Evolutionary conservation across 2,329 filamentous ascomycete species (phyloP), one percentile per base, ranked within the genome.

Genomic region (Onygenales sp.): DNA sequence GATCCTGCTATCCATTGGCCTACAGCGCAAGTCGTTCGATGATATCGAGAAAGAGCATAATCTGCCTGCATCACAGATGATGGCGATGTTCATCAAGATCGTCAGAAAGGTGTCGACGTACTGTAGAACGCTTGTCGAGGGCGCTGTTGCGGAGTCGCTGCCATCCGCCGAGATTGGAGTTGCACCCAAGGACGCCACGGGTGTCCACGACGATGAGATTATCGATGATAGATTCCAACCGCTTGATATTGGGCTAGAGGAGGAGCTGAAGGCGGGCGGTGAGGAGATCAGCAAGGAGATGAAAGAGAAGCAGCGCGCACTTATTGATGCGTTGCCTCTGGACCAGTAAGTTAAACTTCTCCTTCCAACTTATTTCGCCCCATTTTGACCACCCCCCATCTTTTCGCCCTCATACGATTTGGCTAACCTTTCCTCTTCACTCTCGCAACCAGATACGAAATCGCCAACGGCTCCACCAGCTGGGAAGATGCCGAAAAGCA

Each of bases 61-160:
- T 6, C 73, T 96, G 5, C 82, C 82, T 0, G 79, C 82, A 2
- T 85, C 84, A 44, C 93, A 97, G 72, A 75, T 96, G 3, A 77
- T 98, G 57, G 91, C 92, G 56, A 95, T 97, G 86, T 97, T 98
- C 70, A 88, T 95, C 68, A 98, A 98, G 77, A 86, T 95, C 56
- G 79, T 96, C 55, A 83, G 90, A 59, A 97, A 97, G 74, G 80
- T 95, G 40, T 87, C 87, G 2, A 77, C 80, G 2, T 82, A 91
- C 65, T 93, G 98, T 71, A 81, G 84, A 34, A 74, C 78, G 3
- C 71, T 97, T 0, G 78, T 96, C 2, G 82, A 89, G 42, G 83
- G 82, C 3, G 89, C 88, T 0, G 84, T 86, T 9, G 84, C 82
- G 53, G 81, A 83, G 1, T 77, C 82, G 46, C 74, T 91, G 62